Percentiles rank a stretch among this genome's conserved stretches.
These are phyloP conservation scores for Ceratocystiopsis sp. DNA, from an alignment of 2,329 filamentous ascomycete species.

Conservation along the genomic window DNA sequence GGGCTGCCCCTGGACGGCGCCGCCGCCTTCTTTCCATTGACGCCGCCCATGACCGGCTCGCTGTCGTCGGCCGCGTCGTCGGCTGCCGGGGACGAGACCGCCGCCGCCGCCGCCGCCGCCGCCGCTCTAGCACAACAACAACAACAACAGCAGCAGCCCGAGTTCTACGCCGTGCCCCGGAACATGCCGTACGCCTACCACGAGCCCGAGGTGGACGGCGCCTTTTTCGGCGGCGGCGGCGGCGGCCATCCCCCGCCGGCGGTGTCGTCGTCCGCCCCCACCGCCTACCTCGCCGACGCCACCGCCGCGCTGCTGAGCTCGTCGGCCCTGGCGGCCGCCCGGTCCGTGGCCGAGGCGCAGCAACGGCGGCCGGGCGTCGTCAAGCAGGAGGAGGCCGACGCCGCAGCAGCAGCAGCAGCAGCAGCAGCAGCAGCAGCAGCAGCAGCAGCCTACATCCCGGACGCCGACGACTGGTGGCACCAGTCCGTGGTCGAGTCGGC, in stretches of 20 bases:
- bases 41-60: slow-evolving; percentile 6
- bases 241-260: neutral
- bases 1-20: neutral
- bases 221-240: slow-evolving; percentile 11
- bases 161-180: neutral
- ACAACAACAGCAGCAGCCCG: neutral
- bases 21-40: neutral
- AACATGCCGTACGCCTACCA: slow-evolving; percentile 9
- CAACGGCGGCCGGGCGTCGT: neutral
- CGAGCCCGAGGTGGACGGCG: slow-evolving; percentile 12
- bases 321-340: slow-evolving; percentile 4
- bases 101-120: neutral
- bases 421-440: neutral
- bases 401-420: neutral
- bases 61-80: slow-evolving; percentile 5
- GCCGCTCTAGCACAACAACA: neutral
- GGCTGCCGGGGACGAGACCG: slow-evolving; percentile 1
- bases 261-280: neutral
- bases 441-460: slow-evolving; percentile 3
- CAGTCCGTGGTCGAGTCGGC: slow-evolving; percentile 5
- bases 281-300: slow-evolving; percentile 5
- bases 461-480: slow-evolving; percentile 8
- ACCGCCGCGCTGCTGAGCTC: slow-evolving; percentile 5
- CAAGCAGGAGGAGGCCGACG: neutral
- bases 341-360: neutral